Evolutionary conservation across 106 monocot species (phyloP).

Genomic region (Phalaenopsis aphrodite): DNA sequence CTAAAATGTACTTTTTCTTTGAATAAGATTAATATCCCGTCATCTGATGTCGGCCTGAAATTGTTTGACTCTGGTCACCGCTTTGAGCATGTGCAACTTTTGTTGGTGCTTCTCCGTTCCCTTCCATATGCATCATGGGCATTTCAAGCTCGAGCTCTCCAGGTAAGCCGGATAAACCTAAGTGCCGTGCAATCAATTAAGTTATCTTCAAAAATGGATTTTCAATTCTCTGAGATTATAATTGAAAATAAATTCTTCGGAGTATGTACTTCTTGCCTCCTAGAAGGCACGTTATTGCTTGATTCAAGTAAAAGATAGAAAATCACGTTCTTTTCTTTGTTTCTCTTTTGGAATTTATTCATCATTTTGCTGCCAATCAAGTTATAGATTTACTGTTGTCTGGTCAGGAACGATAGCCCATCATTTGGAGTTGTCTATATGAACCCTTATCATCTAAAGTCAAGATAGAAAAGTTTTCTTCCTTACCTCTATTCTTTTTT

Average conservation of each 20-base stretch:
- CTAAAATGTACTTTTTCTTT: conserved; percentile 8
- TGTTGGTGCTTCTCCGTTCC: conserved; percentile 86
- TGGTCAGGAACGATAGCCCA: neutral
- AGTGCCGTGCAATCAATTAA: neutral
- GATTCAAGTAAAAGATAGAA: neutral
- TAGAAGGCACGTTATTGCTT: neutral
- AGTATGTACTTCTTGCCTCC: neutral
- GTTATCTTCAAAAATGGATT: neutral
- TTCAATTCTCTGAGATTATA: neutral
- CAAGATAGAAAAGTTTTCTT: no score
- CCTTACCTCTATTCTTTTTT: no score
- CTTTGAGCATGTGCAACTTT: conserved; percentile 81
- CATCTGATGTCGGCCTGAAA: conserved; percentile 79
- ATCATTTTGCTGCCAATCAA: neutral
- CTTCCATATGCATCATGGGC: conserved; percentile 88
- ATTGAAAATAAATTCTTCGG: neutral
- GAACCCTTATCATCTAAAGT: neutral
- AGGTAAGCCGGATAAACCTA: conserved; percentile 34
- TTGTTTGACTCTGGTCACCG: conserved; percentile 87
- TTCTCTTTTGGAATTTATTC: neutral
- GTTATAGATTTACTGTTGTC: neutral
- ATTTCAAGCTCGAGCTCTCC: conserved; percentile 90
- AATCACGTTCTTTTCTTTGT: neutral
- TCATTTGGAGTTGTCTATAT: no score
- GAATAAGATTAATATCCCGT: conserved; percentile 76